phyloP scores from a whole-genome alignment of 1,284 basidiomycete species.

The Tetrapyrgos nigripes region DNA sequence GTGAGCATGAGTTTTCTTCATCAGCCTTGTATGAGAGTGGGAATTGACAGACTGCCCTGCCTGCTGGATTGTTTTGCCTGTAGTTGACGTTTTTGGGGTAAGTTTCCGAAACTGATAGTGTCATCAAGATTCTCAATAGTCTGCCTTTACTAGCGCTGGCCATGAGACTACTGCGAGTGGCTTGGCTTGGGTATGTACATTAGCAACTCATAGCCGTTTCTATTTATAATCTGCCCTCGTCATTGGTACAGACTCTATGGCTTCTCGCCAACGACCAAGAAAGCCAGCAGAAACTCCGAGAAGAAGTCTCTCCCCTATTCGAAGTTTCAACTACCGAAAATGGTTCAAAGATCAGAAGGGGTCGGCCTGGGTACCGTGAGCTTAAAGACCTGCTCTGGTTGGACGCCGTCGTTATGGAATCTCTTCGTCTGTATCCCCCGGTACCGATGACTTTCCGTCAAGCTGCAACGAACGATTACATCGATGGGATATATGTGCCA shows the following conservation, averaged over 20 bases:
- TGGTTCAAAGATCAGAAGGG: not conserved
- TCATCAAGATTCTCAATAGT: not conserved
- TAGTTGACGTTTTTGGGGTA: conserved; percentile 54
- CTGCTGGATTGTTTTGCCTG: not conserved
- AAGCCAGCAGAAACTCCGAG: conserved; percentile 47
- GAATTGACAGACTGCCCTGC: not conserved
- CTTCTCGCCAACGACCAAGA: conserved; percentile 40
- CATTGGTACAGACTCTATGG: conserved; percentile 34
- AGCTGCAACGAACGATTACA: conserved; percentile 47
- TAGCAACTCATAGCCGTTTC: no score
- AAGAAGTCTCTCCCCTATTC: conserved; percentile 46
- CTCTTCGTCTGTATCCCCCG: conserved; percentile 50
- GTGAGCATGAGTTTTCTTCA: conserved; percentile 29
- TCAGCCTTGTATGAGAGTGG: not conserved
- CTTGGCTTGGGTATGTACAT: conserved; percentile 9
- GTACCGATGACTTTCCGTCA: conserved; percentile 53
- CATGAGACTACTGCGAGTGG: conserved; percentile 59
- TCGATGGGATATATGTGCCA: conserved; percentile 50
- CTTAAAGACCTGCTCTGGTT: conserved; percentile 53
- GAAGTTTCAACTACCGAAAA: conserved; percentile 29
- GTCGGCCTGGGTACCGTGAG: conserved; percentile 50
- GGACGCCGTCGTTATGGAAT: conserved; percentile 46
- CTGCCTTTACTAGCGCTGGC: not conserved
- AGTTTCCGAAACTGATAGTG: not conserved
- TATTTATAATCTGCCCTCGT: not conserved